These are phyloP conservation scores for Elsinoe australis DNA, from an alignment of 2,329 filamentous ascomycete genomes.

Conservation along the genomic window DNA sequence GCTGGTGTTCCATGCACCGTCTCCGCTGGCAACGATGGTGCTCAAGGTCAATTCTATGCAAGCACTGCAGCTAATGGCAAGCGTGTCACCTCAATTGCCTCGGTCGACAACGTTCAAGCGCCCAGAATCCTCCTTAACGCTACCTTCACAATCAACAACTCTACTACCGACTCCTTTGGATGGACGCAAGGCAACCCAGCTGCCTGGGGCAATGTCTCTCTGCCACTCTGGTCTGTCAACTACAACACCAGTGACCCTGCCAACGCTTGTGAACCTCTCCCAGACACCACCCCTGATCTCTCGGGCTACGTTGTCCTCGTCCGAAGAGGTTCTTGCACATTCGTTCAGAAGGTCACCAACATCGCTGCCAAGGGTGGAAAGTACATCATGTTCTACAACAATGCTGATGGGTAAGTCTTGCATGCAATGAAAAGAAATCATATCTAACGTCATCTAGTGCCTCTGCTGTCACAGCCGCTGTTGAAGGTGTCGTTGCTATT, in stretches of 20 bases:
- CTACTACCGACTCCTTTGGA: conserved; percentile 30
- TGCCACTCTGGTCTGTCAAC: conserved; percentile 34
- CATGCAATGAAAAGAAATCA: neutral
- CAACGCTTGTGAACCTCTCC: conserved; percentile 48
- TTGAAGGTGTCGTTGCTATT: conserved; percentile 20
- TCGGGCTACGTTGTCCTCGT: conserved; percentile 52
- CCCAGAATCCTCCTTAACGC: conserved; percentile 31
- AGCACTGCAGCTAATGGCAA: conserved; percentile 37
- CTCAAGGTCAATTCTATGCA: conserved; percentile 42
- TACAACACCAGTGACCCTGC: conserved; percentile 43
- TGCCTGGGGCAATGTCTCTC: conserved; percentile 31
- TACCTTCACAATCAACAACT: conserved; percentile 29
- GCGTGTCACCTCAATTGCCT: conserved; percentile 41
- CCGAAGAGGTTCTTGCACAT: conserved; percentile 52
- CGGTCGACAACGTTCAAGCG: conserved; percentile 34
- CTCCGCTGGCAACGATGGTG: conserved; percentile 47
- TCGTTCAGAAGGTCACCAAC: conserved; percentile 48
- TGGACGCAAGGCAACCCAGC: conserved; percentile 31
- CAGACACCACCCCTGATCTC: conserved; percentile 50
- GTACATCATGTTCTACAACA: conserved; percentile 58
- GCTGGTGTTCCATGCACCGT: conserved; percentile 45
- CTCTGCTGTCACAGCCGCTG: conserved; percentile 20
- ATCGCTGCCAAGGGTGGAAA: conserved; percentile 50
- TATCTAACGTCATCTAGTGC: conserved; percentile 3
- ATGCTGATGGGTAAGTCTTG: conserved; percentile 18